A percentile compares a stretch with the other conserved stretches of the same genome.
Conservation (phyloP, 352 stramenopile genomes). For the Thalassiosira allenii region DNA sequence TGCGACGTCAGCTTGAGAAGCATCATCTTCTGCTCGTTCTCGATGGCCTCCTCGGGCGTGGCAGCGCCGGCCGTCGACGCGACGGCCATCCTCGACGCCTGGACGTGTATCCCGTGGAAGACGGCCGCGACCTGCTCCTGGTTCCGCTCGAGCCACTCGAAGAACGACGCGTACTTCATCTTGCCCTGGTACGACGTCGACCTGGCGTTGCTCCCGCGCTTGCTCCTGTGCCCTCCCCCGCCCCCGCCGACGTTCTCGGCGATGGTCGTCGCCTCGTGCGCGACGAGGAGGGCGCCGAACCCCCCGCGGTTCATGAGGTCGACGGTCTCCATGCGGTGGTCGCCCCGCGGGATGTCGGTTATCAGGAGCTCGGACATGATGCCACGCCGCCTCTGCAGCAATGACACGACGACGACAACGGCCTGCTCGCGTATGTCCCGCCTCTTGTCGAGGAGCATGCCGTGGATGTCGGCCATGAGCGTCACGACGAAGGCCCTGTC, state of each 20-base stretch:
- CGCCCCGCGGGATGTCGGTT: conserved; percentile 71
- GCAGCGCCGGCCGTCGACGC: conserved; percentile 57
- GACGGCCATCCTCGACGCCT: conserved; percentile 66
- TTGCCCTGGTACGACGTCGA: conserved; percentile 34
- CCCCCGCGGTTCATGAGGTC: conserved; percentile 85
- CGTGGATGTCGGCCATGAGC: conserved; percentile 80
- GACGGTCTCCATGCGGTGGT: conserved; percentile 76
- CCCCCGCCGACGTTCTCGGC: conserved; percentile 62
- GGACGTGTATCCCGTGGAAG: conserved; percentile 78
- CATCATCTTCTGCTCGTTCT: conserved; percentile 85
- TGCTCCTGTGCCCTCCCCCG: no score
- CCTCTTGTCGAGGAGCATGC: conserved; percentile 73
- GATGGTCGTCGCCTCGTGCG: conserved; percentile 79
- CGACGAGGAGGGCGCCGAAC: conserved; percentile 81
- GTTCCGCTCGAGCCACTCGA: conserved; percentile 85
- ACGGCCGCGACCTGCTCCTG: conserved; percentile 75
- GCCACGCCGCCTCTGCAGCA: conserved; percentile 72
- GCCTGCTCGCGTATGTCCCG: conserved; percentile 74
- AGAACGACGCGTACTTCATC: conserved; percentile 83
- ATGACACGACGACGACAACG: conserved; percentile 73
- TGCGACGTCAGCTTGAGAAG: conserved; percentile 74
- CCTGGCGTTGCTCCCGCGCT: no score
- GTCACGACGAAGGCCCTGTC: conserved; percentile 76
- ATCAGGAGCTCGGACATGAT: conserved; percentile 86
- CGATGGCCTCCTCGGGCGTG: conserved; percentile 79